Evolutionary conservation across 2,329 filamentous ascomycete species (phyloP), one percentile per base, ranked within the genome.

Genomic region (Diplodia mutila): DNA sequence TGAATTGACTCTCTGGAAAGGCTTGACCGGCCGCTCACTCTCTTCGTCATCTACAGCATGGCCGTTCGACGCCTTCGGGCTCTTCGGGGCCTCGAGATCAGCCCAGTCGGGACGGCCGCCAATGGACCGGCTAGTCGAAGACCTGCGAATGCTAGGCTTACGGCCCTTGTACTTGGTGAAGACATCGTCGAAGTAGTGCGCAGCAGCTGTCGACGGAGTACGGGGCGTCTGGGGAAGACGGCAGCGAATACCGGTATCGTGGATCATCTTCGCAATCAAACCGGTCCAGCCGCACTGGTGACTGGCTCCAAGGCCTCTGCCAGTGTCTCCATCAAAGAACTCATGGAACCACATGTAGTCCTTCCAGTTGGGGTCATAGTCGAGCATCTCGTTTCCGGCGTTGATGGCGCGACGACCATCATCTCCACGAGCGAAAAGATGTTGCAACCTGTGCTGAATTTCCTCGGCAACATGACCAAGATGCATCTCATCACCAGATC

Each of bases 221-320:
- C 93, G 91, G 16, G 95, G 95, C 0, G 95, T 98, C 75, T 97
- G 93, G 1, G 94, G 94, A 16, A 97, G 88, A 74, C 94, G 92
- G 78, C 94, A 97, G 77, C 89, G 95, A 76, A 96, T 86, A 72
- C 94, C 94, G 72, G 94, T 97, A 76, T 98, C 95, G 74, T 98
- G 94, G 69, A 98, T 98, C 88, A 98, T 91, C 80, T 96, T 94
- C 29, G 94, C 94, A 77, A 98, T 93, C 72, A 98, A 80, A 27
- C 94, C 94, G 46, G 94, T 97, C 94, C 95, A 98, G 61, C 94
- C 94, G 76, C 93, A 97, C 79, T 98, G 95, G 79, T 98, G 95
- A 57, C 90, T 94, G 46, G 94, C 93, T 67, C 94, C 94, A 1
- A 98, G 86, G 18, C 95, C 94, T 72, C 93, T 90, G 16, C 94